Base-by-base conservation (phyloP, 129 eudicot species). In the Saussurea involucrata region DNA sequence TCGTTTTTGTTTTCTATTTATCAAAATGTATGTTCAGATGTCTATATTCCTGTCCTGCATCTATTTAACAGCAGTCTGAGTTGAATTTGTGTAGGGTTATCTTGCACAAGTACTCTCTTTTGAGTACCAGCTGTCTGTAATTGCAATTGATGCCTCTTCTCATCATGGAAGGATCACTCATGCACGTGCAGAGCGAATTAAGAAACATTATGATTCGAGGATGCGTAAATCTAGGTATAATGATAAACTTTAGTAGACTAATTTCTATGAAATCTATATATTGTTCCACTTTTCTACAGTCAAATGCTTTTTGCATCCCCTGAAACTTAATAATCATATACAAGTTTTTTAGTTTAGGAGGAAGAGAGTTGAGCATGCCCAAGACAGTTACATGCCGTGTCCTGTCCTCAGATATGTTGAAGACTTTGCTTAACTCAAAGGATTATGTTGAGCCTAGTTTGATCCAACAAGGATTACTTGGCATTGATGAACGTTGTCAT, bases 41-140 rank as follows among this genome's bases (percentile, higher is more conserved):
- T 72, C 46, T 55, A 32, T n/a, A 21, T 67, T 58, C 25, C 8
- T 21, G 33, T 58, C 21, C 8, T 21, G 33, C 33, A 64, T 70
- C 24, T 69, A 29, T 73, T 70, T 83, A 69, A 75, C 74, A 73
- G 55, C 57, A 24, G 10, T 44, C 17, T 61, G 67, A 31, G 31
- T 74, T 80, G 68, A 70, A 40, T 24, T 66, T 53, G 64, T 83
- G 24, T 78, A 93, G 97, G 98, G 97, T 44, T 91, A 94, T 73
- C 92, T 91, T 73, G 76, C 97, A 63, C 97, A 90, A 91, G 97
- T 89, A 72, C 97, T 94, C 76, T 86, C 92, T 73, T 91, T 94
- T 82, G 90, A 94, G 74, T 83, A 94, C 71, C 88, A 83, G 69
- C 90, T 91, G 53, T 85, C 92, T 83, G 97, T 91, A 15, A 78